Base-by-base conservation (phyloP, 1,284 basidiomycete species). In the Puccinia horiana region DNA sequence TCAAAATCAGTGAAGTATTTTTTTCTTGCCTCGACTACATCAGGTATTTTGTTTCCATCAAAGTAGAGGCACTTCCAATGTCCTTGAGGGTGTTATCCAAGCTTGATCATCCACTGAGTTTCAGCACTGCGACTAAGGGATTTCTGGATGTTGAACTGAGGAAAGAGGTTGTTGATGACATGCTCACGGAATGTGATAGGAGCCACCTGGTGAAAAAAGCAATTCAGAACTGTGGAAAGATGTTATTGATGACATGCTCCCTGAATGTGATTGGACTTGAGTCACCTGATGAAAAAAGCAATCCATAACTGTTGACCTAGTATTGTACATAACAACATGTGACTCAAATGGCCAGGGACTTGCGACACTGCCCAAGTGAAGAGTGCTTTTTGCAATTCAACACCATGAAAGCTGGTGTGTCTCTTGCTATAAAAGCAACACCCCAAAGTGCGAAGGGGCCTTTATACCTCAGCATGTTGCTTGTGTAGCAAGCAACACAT, bases 261-360 rank as follows among this genome's bases (percentile, higher is more conserved):
- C n/a, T n/a, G n/a, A n/a, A n/a, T n/a, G n/a, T n/a, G n/a, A n/a
- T n/a, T n/a, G n/a, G n/a, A n/a, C n/a, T n/a, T n/a, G n/a, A n/a
- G n/a, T n/a, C n/a, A n/a, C n/a, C n/a, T n/a, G n/a, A n/a, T n/a
- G n/a, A n/a, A n/a, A n/a, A n/a, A n/a, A n/a, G n/a, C n/a, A n/a
- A n/a, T n/a, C n/a, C n/a, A n/a, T n/a, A n/a, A n/a, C n/a, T n/a
- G n/a, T n/a, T n/a, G n/a, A n/a, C n/a, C n/a, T n/a, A n/a, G n/a
- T n/a, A n/a, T n/a, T n/a, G n/a, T n/a, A n/a, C n/a, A n/a, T n/a
- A n/a, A n/a, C n/a, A n/a, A n/a, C n/a, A n/a, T n/a, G n/a, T n/a
- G n/a, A n/a, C 73, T 40, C 49, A 75, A 47, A n/a, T 52, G 20
- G n/a, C 73, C 52, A 16, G 73, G 73, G 32, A 32, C 23, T 75